Conservation (phyloP, 176 grass and related monocot genomes). For the Ampelocalamus luodianensis region DNA sequence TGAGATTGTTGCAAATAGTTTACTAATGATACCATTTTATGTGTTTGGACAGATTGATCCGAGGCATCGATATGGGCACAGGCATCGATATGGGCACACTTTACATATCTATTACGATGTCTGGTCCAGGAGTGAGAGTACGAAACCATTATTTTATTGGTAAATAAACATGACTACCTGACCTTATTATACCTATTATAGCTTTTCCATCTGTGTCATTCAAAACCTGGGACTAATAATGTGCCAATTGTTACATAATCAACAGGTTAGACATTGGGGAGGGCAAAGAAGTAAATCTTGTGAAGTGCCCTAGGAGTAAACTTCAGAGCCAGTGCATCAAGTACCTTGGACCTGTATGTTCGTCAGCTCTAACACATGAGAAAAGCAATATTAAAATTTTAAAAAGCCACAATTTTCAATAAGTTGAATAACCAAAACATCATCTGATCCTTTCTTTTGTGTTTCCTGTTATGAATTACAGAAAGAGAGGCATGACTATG, state of each 20-base stretch:
- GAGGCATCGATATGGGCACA: slow-evolving; percentile 94
- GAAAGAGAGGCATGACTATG: slow-evolving; percentile 86
- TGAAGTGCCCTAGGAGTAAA: no score
- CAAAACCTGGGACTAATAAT: slow-evolving; percentile 1
- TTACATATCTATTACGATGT: slow-evolving; percentile 90
- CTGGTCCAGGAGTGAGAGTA: slow-evolving; percentile 81
- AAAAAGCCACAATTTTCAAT: background rate
- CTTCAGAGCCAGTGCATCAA: no score
- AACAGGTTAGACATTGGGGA: no score
- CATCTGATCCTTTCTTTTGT: slow-evolving; percentile 20
- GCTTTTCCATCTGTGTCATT: background rate
- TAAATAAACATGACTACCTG: slow-evolving; percentile 46
- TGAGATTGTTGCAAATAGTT: slow-evolving; percentile 47
- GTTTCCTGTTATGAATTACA: slow-evolving; percentile 47
- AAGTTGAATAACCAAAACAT: background rate
- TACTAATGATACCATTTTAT: slow-evolving; percentile 38
- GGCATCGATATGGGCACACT: no score
- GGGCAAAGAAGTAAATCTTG: no score
- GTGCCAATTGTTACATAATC: slow-evolving; percentile 21
- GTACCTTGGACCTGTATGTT: no score
- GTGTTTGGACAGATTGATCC: slow-evolving; percentile 83
- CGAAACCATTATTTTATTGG: slow-evolving; percentile 96
- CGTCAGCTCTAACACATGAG: no score
- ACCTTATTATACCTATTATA: background rate
- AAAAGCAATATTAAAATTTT: background rate